Base-by-base conservation (phyloP, 306 rosid genomes). In the Hippophae rhamnoides region DNA sequence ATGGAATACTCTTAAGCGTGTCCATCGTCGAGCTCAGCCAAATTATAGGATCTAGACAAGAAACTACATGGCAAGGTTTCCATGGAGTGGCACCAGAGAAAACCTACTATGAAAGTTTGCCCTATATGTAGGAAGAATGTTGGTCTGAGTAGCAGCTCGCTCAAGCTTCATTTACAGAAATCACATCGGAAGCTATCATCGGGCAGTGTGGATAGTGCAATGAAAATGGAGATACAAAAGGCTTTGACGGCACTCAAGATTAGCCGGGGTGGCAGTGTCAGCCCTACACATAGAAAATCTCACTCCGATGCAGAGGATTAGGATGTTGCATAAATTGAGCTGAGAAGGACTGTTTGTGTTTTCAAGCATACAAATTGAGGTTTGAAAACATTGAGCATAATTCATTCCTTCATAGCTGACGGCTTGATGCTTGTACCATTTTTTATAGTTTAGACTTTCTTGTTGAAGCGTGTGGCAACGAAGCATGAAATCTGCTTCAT, bases 141-240 rank as follows among this genome's bases (percentile, higher is more conserved):
- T 0, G 99, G 99, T 45, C 85, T 92, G 52, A 92, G 99, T 73
- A 92, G 96, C 74, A 85, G 96, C 74, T 92, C 97, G 12, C 88
- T 88, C 11, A 92, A 86, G 75, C 90, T 92, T 44, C 99, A 92
- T 74, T 47, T 86, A 71, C 96, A 92, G 73, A 92, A 88, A 67
- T 78, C 95, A 41, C 99, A 92, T 70, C 84, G 71, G 74, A 88
- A 84, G 72, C 72, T 92, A 10, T 92, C 95, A 6, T 92, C 96
- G 5, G 96, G 99, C 7, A 92, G 96, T 13, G 96, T 88, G 41
- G 99, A 92, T 53, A 88, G 96, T 64, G 96, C 93, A 70, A 85
- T 88, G 90, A 85, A 82, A 43, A 88, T 88, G 93, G 97, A 89
- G 61, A 89, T 89, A 51, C 84, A 84, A 11, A 92, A 86, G 64